Conservation (phyloP, 2,329 filamentous ascomycete species). For the Diplocarpon rosae region DNA sequence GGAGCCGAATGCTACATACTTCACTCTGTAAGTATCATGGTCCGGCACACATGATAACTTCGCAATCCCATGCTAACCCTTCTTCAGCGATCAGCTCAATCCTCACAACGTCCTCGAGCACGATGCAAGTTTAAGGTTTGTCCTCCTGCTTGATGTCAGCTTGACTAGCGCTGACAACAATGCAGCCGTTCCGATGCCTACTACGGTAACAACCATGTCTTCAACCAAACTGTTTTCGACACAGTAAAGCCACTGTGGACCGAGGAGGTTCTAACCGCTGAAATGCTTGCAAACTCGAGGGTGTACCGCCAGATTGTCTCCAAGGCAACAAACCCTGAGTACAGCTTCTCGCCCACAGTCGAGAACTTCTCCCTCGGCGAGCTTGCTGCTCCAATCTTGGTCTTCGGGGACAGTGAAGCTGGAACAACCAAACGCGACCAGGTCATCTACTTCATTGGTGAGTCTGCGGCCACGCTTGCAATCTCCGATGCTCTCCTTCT, state of each 20-base stretch:
- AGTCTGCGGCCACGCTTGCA: constrained; percentile 9
- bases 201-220: constrained; percentile 40
- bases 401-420: constrained; percentile 34
- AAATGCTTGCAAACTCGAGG: constrained; percentile 36
- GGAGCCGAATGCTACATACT: constrained; percentile 33
- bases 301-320: constrained; percentile 34
- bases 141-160: too few species aligned
- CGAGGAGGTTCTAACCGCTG: constrained; percentile 29
- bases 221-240: constrained; percentile 42
- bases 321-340: constrained; percentile 36
- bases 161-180: too few species aligned
- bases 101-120: constrained; percentile 39
- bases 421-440: constrained; percentile 31
- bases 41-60: background rate
- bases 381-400: constrained; percentile 37
- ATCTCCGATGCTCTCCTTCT: background rate
- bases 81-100: constrained; percentile 30
- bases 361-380: constrained; percentile 40
- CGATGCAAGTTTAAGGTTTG: constrained; percentile 35
- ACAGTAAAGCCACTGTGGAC: constrained; percentile 37
- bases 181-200: constrained; percentile 37
- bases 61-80: background rate
- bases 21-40: constrained; percentile 25
- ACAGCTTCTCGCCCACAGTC: constrained; percentile 32
- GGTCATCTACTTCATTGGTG: constrained; percentile 38